A percentile compares a stretch with the other conserved stretches of the same genome.
Evolutionary conservation across 176 grass and related monocot species (phyloP).

Genomic region (Ananas comosus): DNA sequence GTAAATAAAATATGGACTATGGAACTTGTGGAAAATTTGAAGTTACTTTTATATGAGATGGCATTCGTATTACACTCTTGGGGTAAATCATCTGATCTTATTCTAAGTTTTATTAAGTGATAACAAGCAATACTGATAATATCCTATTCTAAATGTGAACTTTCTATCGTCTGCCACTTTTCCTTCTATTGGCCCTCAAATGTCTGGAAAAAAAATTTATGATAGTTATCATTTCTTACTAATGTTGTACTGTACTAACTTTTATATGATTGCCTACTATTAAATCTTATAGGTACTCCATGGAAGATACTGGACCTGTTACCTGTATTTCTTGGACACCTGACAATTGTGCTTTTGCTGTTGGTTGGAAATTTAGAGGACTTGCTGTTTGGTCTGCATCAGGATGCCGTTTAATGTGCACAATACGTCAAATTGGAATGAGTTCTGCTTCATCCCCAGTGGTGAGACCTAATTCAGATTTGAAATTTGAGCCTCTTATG

Average conservation of each 20-base stretch:
- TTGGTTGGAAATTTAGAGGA: slow-evolving; percentile 94
- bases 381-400: slow-evolving; percentile 96
- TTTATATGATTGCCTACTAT: no score
- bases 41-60: no score
- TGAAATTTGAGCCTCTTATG: slow-evolving; percentile 83
- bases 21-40: no score
- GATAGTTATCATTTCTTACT: neutral
- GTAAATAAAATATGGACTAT: no score
- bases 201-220: slow-evolving; percentile 4
- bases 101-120: no score
- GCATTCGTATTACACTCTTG: no score
- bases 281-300: slow-evolving; percentile 57
- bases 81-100: no score
- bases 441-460: slow-evolving; percentile 71
- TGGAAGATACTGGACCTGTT: slow-evolving; percentile 95
- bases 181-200: neutral
- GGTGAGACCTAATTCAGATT: slow-evolving; percentile 42
- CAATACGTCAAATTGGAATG: slow-evolving; percentile 75
- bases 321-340: slow-evolving; percentile 92
- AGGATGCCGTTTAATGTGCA: slow-evolving; percentile 96
- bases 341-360: slow-evolving; percentile 94
- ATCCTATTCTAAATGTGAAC: no score
- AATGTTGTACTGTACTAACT: no score
- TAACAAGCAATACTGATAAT: no score
- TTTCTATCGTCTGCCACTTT: no score